These are phyloP conservation scores for Thraustochytrium sp. DNA, from an alignment of 352 stramenopile species.

Conservation along the genomic window DNA sequence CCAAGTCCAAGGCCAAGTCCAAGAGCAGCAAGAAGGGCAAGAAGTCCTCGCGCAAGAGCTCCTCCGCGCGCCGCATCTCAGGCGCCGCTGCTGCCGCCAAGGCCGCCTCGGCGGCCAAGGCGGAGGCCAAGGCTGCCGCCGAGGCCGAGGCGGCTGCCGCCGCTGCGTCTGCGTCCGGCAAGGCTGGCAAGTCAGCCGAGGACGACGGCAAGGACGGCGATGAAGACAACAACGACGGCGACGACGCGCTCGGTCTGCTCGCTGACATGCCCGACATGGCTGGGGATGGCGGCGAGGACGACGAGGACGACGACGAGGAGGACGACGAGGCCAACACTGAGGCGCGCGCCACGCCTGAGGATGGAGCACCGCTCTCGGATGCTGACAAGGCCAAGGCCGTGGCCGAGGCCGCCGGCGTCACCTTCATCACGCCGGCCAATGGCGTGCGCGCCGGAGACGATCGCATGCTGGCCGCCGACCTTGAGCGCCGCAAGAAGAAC, in stretches of 20 bases:
- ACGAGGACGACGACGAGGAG: constrained; percentile 25
- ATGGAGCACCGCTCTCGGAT: neutral
- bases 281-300: neutral
- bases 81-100: neutral
- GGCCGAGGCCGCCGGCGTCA: neutral
- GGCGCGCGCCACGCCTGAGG: neutral
- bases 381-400: neutral
- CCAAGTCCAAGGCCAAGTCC: constrained; percentile 33
- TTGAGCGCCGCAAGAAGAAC: constrained; percentile 22
- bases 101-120: neutral
- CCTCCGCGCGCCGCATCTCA: neutral
- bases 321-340: constrained; percentile 2
- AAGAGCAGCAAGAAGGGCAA: constrained; percentile 39
- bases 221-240: neutral
- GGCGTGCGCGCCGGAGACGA: neutral
- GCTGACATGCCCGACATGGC: neutral
- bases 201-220: neutral
- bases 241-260: neutral
- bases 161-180: neutral
- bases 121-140: neutral
- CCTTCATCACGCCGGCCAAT: constrained; percentile 18
- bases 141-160: neutral
- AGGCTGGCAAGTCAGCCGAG: neutral
- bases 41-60: neutral
- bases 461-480: constrained; percentile 1